Conservation (phyloP, 495 filamentous ascomycete species). For the Penicillium verhagenii region DNA sequence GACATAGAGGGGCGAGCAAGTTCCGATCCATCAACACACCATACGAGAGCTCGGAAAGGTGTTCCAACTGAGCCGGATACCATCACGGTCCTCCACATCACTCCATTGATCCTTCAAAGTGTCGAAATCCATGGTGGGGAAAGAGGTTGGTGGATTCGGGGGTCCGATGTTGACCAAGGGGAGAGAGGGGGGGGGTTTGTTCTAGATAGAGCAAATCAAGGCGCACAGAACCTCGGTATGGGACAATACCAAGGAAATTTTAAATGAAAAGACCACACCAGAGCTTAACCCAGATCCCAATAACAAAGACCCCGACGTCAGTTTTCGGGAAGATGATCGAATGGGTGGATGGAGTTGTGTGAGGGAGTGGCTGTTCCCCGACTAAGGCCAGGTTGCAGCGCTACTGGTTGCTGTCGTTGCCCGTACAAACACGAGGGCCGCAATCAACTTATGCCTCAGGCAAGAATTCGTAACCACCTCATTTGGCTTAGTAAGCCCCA, state of each 20-base stretch:
- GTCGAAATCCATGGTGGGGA: slow-evolving; percentile 68
- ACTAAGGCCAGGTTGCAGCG: slow-evolving; percentile 54
- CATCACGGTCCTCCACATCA: slow-evolving; percentile 95
- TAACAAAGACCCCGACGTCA: slow-evolving; percentile 20
- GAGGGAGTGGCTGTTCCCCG: slow-evolving; percentile 26
- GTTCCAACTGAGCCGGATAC: slow-evolving; percentile 97
- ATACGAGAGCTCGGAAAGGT: slow-evolving; percentile 98
- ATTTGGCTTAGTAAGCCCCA: background rate
- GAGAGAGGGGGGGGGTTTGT: slow-evolving; percentile 16
- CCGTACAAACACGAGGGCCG: slow-evolving; percentile 33
- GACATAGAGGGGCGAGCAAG: slow-evolving; percentile 4
- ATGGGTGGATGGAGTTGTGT: slow-evolving; percentile 33
- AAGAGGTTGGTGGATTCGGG: slow-evolving; percentile 22
- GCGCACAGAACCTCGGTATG: slow-evolving; percentile 14
- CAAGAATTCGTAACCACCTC: background rate
- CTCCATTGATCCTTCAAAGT: slow-evolving; percentile 95
- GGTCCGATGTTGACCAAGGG: slow-evolving; percentile 29
- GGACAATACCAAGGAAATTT: slow-evolving; percentile 21
- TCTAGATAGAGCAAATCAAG: slow-evolving; percentile 18
- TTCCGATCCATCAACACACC: slow-evolving; percentile 49
- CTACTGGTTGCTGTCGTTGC: slow-evolving; percentile 30
- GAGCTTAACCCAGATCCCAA: slow-evolving; percentile 38
- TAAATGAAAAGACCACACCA: slow-evolving; percentile 19
- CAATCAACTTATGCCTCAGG: background rate
- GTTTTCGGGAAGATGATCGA: slow-evolving; percentile 17